Evolutionary conservation across 2,329 filamentous ascomycete genomes (phyloP).

Genomic region (Cordyceps cateniannulata): DNA sequence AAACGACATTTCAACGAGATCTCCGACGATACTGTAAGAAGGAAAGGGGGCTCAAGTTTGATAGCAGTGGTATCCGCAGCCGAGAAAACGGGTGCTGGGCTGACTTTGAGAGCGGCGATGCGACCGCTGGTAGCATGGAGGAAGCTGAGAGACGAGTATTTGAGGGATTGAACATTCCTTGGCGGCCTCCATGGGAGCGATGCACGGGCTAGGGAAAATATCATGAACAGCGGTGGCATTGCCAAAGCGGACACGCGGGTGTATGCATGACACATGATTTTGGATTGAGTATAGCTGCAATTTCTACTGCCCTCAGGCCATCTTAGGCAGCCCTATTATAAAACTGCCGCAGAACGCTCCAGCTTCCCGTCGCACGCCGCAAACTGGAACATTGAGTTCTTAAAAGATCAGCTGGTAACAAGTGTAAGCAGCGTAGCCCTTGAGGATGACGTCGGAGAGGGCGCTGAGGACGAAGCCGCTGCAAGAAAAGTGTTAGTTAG

Average conservation of each 20-base stretch:
- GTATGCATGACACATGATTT: not conserved
- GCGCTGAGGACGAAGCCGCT: constrained; percentile 31
- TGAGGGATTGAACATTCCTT: constrained; percentile 64
- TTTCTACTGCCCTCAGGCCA: not conserved
- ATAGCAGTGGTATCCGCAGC: constrained; percentile 77
- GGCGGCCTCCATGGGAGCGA: constrained; percentile 58
- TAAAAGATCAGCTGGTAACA: constrained; percentile 13
- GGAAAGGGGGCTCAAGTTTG: constrained; percentile 72
- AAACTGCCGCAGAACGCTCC: too few species aligned
- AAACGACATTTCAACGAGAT: constrained; percentile 85
- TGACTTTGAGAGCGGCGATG: constrained; percentile 57
- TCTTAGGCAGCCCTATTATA: not conserved
- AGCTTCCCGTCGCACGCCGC: too few species aligned
- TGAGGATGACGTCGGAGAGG: constrained; percentile 33
- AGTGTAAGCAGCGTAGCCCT: constrained; percentile 38
- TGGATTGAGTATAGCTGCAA: not conserved
- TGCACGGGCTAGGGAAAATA: constrained; percentile 46
- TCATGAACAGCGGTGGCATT: not conserved
- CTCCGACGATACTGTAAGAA: constrained; percentile 73
- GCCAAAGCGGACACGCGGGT: not conserved
- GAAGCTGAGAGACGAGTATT: constrained; percentile 79
- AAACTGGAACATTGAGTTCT: not conserved
- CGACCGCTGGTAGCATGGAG: constrained; percentile 52
- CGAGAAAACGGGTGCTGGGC: constrained; percentile 59
- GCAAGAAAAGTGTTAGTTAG: constrained; percentile 16